These are phyloP conservation scores for Curvularia lunata DNA, from an alignment of 2,329 filamentous ascomycete genomes.

Conservation along the genomic window DNA sequence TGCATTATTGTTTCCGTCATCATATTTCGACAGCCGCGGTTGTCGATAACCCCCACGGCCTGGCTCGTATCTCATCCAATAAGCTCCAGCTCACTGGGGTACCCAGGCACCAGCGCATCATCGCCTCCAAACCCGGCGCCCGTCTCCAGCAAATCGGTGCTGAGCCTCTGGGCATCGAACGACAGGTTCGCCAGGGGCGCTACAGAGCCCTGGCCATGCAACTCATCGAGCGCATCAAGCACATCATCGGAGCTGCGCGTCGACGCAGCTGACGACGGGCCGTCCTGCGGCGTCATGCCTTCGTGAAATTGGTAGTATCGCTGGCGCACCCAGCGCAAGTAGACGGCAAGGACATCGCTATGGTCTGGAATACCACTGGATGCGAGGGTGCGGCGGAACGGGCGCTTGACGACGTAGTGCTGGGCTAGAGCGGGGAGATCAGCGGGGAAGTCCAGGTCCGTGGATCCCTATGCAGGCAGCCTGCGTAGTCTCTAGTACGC, in stretches of 20 bases:
- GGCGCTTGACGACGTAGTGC: conserved; percentile 10
- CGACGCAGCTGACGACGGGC: conserved; percentile 85
- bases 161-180: not conserved
- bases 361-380: conserved; percentile 30
- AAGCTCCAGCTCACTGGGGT: conserved; percentile 15
- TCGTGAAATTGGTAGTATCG: conserved; percentile 15
- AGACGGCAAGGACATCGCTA: conserved; percentile 31
- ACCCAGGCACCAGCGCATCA: not conserved
- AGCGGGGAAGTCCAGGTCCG: not conserved
- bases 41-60: not conserved
- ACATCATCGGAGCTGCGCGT: conserved; percentile 59
- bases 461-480: not conserved
- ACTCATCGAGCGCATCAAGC: not conserved
- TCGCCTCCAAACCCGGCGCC: conserved; percentile 13
- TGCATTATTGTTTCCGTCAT: not conserved
- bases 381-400: conserved; percentile 24
- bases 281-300: not conserved
- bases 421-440: conserved; percentile 10
- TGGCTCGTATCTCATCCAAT: conserved; percentile 10
- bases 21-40: not conserved
- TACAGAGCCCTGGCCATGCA: not conserved
- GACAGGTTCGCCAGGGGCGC: not conserved
- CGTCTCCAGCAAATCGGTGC: conserved; percentile 8
- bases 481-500: not conserved
- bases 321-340: conserved; percentile 31